Conservation (phyloP, 768 basidiomycete species). For the Pleurotus sapidus region DNA sequence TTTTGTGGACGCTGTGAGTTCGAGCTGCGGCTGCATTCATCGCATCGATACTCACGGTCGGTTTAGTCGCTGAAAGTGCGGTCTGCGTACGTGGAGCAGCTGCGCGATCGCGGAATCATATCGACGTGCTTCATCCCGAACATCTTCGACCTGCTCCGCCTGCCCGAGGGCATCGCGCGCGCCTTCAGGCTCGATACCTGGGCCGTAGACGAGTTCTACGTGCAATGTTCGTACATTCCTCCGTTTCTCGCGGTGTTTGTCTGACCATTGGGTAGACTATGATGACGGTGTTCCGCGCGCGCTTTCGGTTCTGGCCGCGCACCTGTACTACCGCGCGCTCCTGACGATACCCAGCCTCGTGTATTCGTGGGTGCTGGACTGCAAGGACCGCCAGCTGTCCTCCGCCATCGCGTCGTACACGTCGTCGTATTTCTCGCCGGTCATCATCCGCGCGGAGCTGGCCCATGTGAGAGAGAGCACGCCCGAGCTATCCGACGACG, state of each 20-base stretch:
- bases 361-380: slow-evolving; percentile 80
- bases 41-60: not conserved
- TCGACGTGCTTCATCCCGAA: no score
- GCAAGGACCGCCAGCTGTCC: slow-evolving; percentile 88
- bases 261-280: slow-evolving; percentile 43
- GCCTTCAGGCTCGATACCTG: slow-evolving; percentile 82
- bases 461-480: slow-evolving; percentile 57
- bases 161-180: no score
- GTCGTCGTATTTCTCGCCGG: slow-evolving; percentile 82
- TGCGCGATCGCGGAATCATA: slow-evolving; percentile 70
- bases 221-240: slow-evolving; percentile 47
- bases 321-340: slow-evolving; percentile 87
- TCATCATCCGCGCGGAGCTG: slow-evolving; percentile 84
- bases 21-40: not conserved
- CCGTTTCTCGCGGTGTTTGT: not conserved
- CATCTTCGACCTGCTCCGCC: no score
- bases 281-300: slow-evolving; percentile 49
- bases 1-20: slow-evolving; percentile 78
- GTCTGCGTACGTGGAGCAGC: slow-evolving; percentile 81
- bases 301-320: slow-evolving; percentile 71
- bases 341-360: slow-evolving; percentile 83
- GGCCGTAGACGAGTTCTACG: slow-evolving; percentile 79
- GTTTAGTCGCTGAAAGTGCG: slow-evolving; percentile 84
- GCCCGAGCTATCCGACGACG: slow-evolving; percentile 70
- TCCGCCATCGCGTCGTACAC: slow-evolving; percentile 76